These are phyloP conservation scores for Plantago rigida DNA, from an alignment of 305 asterid species.

Conservation along the genomic window DNA sequence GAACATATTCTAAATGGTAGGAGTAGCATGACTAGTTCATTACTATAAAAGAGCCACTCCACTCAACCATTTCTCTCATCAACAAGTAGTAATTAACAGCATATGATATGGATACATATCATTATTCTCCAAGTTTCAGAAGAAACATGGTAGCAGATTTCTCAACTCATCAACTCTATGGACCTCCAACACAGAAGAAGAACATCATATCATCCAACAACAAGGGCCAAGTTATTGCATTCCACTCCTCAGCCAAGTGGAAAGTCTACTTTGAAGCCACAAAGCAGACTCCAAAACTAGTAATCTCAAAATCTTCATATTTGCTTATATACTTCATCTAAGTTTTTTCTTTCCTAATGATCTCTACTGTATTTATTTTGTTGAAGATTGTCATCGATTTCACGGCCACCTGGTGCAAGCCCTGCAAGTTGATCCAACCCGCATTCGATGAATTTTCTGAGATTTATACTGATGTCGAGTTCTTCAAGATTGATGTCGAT, in stretches of 20 bases:
- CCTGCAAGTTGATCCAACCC: slow-evolving; percentile 62
- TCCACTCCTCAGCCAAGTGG: slow-evolving; percentile 55
- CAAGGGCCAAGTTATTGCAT: slow-evolving; percentile 35
- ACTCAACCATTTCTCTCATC: background rate
- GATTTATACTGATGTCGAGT: slow-evolving; percentile 49
- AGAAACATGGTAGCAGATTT: background rate
- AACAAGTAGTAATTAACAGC: slow-evolving; percentile 8
- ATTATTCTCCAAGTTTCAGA: too few species aligned
- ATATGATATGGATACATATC: background rate
- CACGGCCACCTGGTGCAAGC: slow-evolving; percentile 82
- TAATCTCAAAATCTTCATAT: slow-evolving; percentile 16
- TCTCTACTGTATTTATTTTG: background rate
- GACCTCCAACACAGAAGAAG: background rate
- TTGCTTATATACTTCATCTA: too few species aligned
- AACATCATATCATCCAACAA: background rate
- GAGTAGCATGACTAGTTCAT: background rate
- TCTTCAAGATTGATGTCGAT: slow-evolving; percentile 67
- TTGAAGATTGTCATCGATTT: slow-evolving; percentile 61
- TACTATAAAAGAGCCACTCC: background rate
- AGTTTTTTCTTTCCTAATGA: too few species aligned
- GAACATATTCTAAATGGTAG: background rate
- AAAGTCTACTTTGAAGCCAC: slow-evolving; percentile 48
- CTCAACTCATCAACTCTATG: background rate
- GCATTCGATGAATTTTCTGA: slow-evolving; percentile 43
- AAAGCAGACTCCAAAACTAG: slow-evolving; percentile 46